phyloP scores from a whole-genome alignment of 495 filamentous ascomycete genomes.

The Penicillium lagena region DNA sequence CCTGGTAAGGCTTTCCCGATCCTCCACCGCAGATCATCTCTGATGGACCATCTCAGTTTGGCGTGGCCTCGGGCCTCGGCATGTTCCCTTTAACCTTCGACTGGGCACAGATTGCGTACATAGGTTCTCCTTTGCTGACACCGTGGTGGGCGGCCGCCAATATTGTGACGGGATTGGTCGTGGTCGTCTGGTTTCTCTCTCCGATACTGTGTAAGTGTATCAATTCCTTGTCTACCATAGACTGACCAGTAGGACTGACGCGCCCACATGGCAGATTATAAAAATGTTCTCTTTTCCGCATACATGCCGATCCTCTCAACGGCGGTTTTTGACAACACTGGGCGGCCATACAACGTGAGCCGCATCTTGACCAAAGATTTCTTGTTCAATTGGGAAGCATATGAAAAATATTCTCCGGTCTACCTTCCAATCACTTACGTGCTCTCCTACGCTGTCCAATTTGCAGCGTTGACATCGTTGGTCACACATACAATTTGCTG shows the following conservation, averaged over 20 bases:
- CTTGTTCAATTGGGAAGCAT: conserved; percentile 66
- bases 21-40: too few species aligned
- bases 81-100: conserved; percentile 84
- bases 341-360: conserved; percentile 70
- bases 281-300: conserved; percentile 66
- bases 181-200: conserved; percentile 78
- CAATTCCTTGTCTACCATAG: too few species aligned
- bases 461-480: conserved; percentile 66
- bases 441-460: conserved; percentile 75
- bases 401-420: conserved; percentile 70
- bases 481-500: conserved; percentile 21
- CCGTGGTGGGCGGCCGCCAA: conserved; percentile 90
- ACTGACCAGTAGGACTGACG: neutral
- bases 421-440: conserved; percentile 81
- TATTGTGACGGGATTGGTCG: conserved; percentile 70
- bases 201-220: conserved; percentile 48
- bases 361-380: conserved; percentile 69
- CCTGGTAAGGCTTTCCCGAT: conserved; percentile 5
- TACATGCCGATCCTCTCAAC: conserved; percentile 73
- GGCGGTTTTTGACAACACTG: conserved; percentile 75
- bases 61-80: conserved; percentile 76
- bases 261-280: conserved; percentile 46
- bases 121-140: conserved; percentile 73
- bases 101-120: conserved; percentile 88
- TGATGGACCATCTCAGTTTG: conserved; percentile 41